Evolutionary conservation across 2,329 filamentous ascomycete genomes (phyloP).

Genomic region (Trichoderma sp.): DNA sequence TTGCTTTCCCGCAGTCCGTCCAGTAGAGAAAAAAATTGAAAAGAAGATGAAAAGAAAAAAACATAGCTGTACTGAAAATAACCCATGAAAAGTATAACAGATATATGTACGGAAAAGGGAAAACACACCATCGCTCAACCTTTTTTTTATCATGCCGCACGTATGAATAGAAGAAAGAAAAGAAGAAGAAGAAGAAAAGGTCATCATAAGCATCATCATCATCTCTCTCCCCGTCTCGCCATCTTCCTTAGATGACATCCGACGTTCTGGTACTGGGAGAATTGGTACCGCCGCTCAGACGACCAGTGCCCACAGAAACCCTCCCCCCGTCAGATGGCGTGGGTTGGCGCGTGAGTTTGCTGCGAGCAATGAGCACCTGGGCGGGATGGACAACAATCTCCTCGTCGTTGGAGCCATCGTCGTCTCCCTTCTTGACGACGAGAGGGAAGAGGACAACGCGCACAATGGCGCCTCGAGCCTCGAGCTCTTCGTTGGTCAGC

Average conservation of each 20-base stretch:
- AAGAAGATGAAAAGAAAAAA: conserved; percentile 14
- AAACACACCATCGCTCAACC: conserved; percentile 10
- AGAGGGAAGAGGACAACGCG: conserved; percentile 93
- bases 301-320: conserved; percentile 41
- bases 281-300: conserved; percentile 34
- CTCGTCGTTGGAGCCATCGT: conserved; percentile 81
- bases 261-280: conserved; percentile 25
- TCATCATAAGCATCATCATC: conserved; percentile 28
- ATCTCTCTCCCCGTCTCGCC: background rate
- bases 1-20: conserved; percentile 13
- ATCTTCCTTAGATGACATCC: background rate
- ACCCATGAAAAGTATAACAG: conserved; percentile 21
- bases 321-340: conserved; percentile 54
- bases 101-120: conserved; percentile 11
- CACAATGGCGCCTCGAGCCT: conserved; percentile 73
- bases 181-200: conserved; percentile 20
- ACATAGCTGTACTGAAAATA: conserved; percentile 17
- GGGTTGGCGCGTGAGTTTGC: conserved; percentile 39
- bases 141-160: conserved; percentile 19
- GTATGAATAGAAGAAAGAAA: background rate
- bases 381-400: conserved; percentile 95
- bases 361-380: conserved; percentile 76
- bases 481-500: conserved; percentile 71
- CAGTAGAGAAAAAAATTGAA: background rate
- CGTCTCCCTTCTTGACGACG: conserved; percentile 93